Evolutionary conservation across 2,329 filamentous ascomycete species (phyloP).

Genomic region (Xylaria sp.): DNA sequence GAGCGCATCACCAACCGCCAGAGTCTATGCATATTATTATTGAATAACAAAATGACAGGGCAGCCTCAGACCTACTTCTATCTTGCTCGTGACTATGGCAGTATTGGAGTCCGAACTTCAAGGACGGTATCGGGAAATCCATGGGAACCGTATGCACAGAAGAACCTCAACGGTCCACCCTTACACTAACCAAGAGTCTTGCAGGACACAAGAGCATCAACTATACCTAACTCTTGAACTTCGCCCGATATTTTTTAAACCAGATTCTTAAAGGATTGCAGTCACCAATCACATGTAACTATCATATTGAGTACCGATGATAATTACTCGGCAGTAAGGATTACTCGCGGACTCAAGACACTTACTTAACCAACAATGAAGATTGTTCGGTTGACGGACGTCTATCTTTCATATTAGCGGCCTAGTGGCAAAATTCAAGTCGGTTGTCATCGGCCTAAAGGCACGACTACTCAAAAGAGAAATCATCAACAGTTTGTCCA

Average conservation of each 20-base stretch:
- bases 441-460: slow-evolving; percentile 1
- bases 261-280: too few relatives aligned
- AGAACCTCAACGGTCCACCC: background rate
- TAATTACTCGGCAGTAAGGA: background rate
- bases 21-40: background rate
- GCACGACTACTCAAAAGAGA: background rate
- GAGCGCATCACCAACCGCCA: background rate
- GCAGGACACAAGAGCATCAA: background rate
- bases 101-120: background rate
- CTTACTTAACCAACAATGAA: background rate
- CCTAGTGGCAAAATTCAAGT: background rate
- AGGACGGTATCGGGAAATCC: background rate
- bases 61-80: background rate
- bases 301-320: background rate
- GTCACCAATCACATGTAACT: background rate
- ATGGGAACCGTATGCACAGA: background rate
- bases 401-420: background rate
- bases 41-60: background rate
- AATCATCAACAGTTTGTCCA: background rate
- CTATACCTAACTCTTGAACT: background rate
- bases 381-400: background rate
- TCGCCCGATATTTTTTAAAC: background rate
- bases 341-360: background rate
- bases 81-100: background rate
- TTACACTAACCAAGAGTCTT: background rate